Evolutionary conservation across 2,329 filamentous ascomycete species (phyloP), one percentile per base, ranked within the genome.

Genomic region (Didymella lethalis): DNA sequence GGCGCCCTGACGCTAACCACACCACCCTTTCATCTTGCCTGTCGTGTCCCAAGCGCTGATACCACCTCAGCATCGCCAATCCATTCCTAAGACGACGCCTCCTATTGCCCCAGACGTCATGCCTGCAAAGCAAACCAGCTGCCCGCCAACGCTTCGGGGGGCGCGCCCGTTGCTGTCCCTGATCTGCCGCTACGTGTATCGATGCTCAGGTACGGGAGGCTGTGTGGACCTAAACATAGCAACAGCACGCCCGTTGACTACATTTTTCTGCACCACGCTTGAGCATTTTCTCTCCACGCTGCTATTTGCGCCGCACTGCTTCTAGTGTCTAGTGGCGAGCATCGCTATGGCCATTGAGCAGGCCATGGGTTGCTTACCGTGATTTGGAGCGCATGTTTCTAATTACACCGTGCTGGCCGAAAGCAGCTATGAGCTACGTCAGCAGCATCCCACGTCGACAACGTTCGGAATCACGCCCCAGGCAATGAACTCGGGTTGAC

Each of bases 191-290:
- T 61, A 70, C 66, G 59, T 50, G 58, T 64, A 59, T 59, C 28
- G 57, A 51, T 66, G 47, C 56, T 68, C 67, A 67, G 68, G 67
- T 65, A 67, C 62, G 61, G 55, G 54, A 58, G 66, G 74, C 74
- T 71, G 71, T 75, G 73, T 69, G 59, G 58, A 40, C 64, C 68
- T 64, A 71, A 71, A 75, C 50, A 74, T 75, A 75, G 73, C 63
- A 73, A 65, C 71, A 61, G 68, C 69, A 70, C 25, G 48, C 59
- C 57, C 41, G 51, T 63, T 60, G 57, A 56, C 65, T 48, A 60
- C 64, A 28, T 51, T 41, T 47, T 64, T 62, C 63, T 60, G 46
- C 34, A 59, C 54, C 29, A 58, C 56, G 57, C 59, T 59, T 55
- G 61, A 54, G 36, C 29, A 47, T 44, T 62, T 53, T 63, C 58